A percentile compares a stretch with the other conserved stretches of the same genome.
Conservation (phyloP, 2,329 filamentous ascomycete species). For the Botrytis sinoallii region DNA sequence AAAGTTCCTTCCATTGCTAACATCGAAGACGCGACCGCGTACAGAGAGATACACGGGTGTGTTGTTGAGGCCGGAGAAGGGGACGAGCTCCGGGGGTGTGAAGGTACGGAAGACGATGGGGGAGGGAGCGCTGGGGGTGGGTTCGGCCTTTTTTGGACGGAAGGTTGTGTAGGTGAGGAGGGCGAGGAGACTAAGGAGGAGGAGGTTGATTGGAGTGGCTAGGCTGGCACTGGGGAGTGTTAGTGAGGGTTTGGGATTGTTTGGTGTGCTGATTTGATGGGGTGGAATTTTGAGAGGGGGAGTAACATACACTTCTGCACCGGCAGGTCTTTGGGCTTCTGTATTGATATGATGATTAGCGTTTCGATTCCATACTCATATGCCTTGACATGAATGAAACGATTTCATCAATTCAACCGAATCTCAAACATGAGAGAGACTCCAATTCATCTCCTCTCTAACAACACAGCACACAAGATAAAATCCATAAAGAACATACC, state of each 20-base stretch:
- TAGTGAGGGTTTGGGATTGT: neutral
- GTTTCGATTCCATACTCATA: neutral
- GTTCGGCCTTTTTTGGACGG: conserved; percentile 41
- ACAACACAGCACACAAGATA: neutral
- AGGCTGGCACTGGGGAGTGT: conserved; percentile 26
- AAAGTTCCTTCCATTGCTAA: conserved; percentile 81
- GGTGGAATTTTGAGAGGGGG: neutral
- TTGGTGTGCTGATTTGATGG: neutral
- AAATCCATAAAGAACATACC: conserved; percentile 22
- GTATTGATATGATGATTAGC: conserved; percentile 28
- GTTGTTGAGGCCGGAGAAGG: conserved; percentile 74
- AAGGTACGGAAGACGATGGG: conserved; percentile 46
- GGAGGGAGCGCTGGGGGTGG: conserved; percentile 38
- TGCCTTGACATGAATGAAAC: neutral
- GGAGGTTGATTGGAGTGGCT: conserved; percentile 58
- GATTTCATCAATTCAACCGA: neutral
- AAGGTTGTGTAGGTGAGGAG: conserved; percentile 58
- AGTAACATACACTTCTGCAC: conserved; percentile 36
- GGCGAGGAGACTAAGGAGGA: conserved; percentile 54
- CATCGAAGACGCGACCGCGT: conserved; percentile 87
- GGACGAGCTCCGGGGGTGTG: conserved; percentile 58
- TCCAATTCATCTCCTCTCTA: neutral
- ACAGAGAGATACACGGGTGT: conserved; percentile 87
- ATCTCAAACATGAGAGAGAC: neutral
- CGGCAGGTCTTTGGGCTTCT: conserved; percentile 29